Conservation (phyloP, 495 filamentous ascomycete genomes). For the Patellaria atrata region DNA sequence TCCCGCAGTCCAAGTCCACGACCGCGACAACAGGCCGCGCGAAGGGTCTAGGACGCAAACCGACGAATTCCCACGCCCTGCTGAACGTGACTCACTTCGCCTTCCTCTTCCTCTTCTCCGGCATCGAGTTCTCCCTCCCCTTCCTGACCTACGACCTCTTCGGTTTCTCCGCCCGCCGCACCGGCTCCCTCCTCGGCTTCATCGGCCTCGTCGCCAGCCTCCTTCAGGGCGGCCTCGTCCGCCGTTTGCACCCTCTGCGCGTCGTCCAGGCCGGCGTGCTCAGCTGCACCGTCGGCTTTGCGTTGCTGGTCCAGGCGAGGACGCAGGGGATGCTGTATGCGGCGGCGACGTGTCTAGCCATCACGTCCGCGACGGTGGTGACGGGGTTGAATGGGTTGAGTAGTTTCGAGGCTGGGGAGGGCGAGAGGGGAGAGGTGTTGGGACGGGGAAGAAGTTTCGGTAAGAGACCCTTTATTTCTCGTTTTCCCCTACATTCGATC, state of each 20-base stretch:
- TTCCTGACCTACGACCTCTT: slow-evolving; percentile 97
- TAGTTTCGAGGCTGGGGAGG: slow-evolving; percentile 70
- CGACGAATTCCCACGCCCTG: slow-evolving; percentile 65
- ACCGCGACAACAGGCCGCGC: slow-evolving; percentile 4
- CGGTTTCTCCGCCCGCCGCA: slow-evolving; percentile 57
- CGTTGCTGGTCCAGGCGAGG: slow-evolving; percentile 54
- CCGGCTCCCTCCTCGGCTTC: slow-evolving; percentile 79
- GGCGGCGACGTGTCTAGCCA: slow-evolving; percentile 67
- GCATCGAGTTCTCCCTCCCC: slow-evolving; percentile 89
- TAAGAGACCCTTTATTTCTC: no score
- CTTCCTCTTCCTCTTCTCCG: slow-evolving; percentile 93
- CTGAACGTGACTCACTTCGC: slow-evolving; percentile 76
- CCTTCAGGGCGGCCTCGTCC: slow-evolving; percentile 73
- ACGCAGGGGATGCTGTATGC: slow-evolving; percentile 56
- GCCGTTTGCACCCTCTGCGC: slow-evolving; percentile 61
- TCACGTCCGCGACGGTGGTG: slow-evolving; percentile 86
- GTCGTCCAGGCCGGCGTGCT: slow-evolving; percentile 67
- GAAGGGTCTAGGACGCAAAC: slow-evolving; percentile 23
- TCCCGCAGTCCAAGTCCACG: slow-evolving; percentile 32
- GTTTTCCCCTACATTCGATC: slow-evolving; percentile 11
- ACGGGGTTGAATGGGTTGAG: slow-evolving; percentile 83
- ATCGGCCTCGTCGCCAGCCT: slow-evolving; percentile 86
- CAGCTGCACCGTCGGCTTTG: slow-evolving; percentile 64
- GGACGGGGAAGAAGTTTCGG: slow-evolving; percentile 72
- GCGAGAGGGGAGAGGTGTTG: slow-evolving; percentile 70